Evolutionary conservation across 768 basidiomycete species (phyloP).

Genomic region (Lentinula lateritia): DNA sequence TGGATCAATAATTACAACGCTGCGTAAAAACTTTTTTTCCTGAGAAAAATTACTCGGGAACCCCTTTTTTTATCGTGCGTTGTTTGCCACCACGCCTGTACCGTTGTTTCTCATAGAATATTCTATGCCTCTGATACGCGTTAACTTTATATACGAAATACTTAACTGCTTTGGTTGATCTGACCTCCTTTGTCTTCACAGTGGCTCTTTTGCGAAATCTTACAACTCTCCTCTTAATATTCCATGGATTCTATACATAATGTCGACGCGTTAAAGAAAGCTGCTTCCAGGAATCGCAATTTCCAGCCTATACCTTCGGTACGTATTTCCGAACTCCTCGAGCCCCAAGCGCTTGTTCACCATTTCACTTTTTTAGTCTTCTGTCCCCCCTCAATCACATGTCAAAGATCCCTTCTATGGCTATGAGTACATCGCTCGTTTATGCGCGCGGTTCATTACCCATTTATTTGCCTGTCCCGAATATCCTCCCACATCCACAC

Average conservation of each 20-base stretch:
- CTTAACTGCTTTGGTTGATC: background rate
- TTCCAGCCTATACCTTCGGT: slow-evolving; percentile 15
- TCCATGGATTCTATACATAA: slow-evolving; percentile 3
- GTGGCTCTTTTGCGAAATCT: slow-evolving; percentile 1
- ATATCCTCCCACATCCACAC: slow-evolving; percentile 53
- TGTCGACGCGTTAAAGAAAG: slow-evolving; percentile 9
- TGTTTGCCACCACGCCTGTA: background rate
- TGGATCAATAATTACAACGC: background rate
- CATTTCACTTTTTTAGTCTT: slow-evolving; percentile 15
- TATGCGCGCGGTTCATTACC: slow-evolving; percentile 76
- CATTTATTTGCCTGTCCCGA: slow-evolving; percentile 87
- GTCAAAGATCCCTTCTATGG: slow-evolving; percentile 61
- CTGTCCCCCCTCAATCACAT: slow-evolving; percentile 22
- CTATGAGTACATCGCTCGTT: slow-evolving; percentile 63
- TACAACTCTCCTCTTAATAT: background rate
- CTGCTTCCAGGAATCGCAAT: slow-evolving; percentile 2
- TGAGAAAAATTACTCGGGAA: background rate
- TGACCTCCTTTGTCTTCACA: slow-evolving; percentile 1
- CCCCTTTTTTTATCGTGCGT: background rate
- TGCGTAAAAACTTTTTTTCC: slow-evolving; percentile 3
- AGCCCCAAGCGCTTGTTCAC: slow-evolving; percentile 1
- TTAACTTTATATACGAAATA: background rate
- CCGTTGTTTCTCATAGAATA: background rate
- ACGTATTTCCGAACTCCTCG: slow-evolving; percentile 2
- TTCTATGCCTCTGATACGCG: background rate